Conservation (phyloP, 2,329 filamentous ascomycete genomes). For the Penicillium verrucosum region DNA sequence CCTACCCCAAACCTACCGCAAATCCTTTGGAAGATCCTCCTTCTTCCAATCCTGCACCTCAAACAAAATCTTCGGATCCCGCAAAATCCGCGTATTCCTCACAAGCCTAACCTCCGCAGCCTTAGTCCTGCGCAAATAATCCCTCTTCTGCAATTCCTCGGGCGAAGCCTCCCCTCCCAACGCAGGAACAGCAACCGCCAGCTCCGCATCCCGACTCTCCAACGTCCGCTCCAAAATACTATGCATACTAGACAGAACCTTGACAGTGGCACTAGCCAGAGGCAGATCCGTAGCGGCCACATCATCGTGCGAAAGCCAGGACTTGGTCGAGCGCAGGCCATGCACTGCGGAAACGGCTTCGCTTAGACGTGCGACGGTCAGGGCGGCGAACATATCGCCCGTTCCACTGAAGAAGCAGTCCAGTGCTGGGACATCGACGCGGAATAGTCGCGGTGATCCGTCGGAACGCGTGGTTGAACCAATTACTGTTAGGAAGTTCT, state of each 20-base stretch:
- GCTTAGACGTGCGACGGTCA: conserved; percentile 81
- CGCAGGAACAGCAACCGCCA: conserved; percentile 42
- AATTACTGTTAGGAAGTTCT: conserved; percentile 63
- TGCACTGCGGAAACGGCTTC: conserved; percentile 64
- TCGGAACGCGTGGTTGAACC: conserved; percentile 67
- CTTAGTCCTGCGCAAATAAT: conserved; percentile 69
- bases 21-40: conserved; percentile 25
- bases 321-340: conserved; percentile 52
- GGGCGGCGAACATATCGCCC: conserved; percentile 95
- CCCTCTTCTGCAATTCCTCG: conserved; percentile 52
- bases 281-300: conserved; percentile 70
- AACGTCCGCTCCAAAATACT: conserved; percentile 69
- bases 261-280: conserved; percentile 77
- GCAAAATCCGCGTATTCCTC: conserved; percentile 66
- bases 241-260: conserved; percentile 91
- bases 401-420: conserved; percentile 96
- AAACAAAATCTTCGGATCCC: conserved; percentile 64
- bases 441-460: conserved; percentile 75
- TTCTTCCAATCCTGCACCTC: conserved; percentile 48
- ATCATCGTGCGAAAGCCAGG: conserved; percentile 75
- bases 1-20: conserved; percentile 14
- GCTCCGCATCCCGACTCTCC: conserved; percentile 62
- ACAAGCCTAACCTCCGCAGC: conserved; percentile 87
- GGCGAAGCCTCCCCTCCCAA: conserved; percentile 37
- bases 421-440: conserved; percentile 78